Conservation (phyloP, 1,284 basidiomycete genomes). For the Bjerkandera adusta region DNA sequence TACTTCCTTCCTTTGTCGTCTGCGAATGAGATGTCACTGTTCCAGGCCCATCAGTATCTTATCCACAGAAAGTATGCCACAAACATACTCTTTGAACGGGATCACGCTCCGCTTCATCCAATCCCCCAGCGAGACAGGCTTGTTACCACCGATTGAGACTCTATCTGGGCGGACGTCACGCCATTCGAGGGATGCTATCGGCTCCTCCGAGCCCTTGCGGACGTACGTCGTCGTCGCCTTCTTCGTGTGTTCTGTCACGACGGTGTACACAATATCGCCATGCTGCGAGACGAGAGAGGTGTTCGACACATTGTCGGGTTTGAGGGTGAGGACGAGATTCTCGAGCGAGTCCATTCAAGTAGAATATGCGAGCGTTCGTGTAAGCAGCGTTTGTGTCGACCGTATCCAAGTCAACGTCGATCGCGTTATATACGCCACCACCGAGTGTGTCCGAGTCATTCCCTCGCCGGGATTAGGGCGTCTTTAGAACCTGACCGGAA, state of each 20-base stretch:
- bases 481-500: no score
- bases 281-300: constrained; percentile 36
- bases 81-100: constrained; percentile 32
- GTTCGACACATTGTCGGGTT: constrained; percentile 44
- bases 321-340: constrained; percentile 32
- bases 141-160: constrained; percentile 17
- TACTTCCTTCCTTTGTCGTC: constrained; percentile 35
- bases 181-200: constrained; percentile 26
- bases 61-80: background rate
- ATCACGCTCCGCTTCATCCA: constrained; percentile 46
- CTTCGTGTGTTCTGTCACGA: constrained; percentile 34
- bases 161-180: constrained; percentile 23
- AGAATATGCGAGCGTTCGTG: no score
- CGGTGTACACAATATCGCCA: constrained; percentile 36
- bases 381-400: no score
- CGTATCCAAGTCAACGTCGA: no score
- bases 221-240: constrained; percentile 33
- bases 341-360: no score
- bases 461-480: no score
- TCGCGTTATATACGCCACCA: no score
- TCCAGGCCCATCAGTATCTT: background rate
- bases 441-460: no score
- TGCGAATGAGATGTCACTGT: constrained; percentile 36
- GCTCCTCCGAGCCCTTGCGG: constrained; percentile 23
- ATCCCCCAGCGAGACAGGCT: constrained; percentile 25